Percentiles rank a stretch among this genome's conserved stretches.
Conservation (phyloP, 495 filamentous ascomycete genomes). For the Penicillium robsamsonii region DNA sequence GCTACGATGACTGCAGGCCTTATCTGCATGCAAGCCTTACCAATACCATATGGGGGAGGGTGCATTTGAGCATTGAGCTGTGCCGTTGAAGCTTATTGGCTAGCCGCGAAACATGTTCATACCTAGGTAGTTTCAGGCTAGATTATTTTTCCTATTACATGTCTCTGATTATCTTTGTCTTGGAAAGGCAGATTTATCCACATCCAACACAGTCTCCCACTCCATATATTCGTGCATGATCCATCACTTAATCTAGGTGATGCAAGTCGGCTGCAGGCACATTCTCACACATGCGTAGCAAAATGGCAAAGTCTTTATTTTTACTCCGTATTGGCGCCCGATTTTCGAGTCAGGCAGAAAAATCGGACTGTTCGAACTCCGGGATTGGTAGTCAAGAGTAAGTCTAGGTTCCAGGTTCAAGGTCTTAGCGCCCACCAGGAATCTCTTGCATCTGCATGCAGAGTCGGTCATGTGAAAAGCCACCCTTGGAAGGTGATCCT, state of each 20-base stretch:
- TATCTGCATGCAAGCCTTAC: slow-evolving; percentile 12
- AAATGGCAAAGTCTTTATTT: background rate
- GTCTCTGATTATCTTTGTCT: background rate
- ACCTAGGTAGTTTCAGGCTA: too few relatives aligned
- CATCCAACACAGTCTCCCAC: background rate
- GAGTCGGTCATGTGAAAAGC: slow-evolving; percentile 42
- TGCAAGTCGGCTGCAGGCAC: slow-evolving; percentile 4
- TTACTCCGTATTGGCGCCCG: slow-evolving; percentile 5
- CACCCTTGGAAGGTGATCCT: slow-evolving; percentile 7
- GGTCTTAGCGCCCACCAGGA: slow-evolving; percentile 27
- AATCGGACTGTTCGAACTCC: background rate
- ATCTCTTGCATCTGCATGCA: slow-evolving; percentile 42
- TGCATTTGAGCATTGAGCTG: slow-evolving; percentile 1
- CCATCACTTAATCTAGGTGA: slow-evolving; percentile 4
- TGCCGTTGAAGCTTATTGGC: background rate
- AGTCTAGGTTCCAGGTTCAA: slow-evolving; percentile 4
- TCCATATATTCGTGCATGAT: background rate
- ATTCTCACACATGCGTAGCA: slow-evolving; percentile 13
- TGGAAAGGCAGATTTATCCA: too few relatives aligned
- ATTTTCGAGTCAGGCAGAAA: slow-evolving; percentile 16
- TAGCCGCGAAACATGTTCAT: too few relatives aligned
- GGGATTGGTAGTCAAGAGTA: slow-evolving; percentile 6
- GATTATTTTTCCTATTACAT: too few relatives aligned
- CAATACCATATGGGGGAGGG: background rate
- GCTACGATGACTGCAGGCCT: slow-evolving; percentile 5